These are phyloP conservation scores for Aspergillus nidulans DNA, from an alignment of 495 filamentous ascomycete species.

Conservation along the genomic window DNA sequence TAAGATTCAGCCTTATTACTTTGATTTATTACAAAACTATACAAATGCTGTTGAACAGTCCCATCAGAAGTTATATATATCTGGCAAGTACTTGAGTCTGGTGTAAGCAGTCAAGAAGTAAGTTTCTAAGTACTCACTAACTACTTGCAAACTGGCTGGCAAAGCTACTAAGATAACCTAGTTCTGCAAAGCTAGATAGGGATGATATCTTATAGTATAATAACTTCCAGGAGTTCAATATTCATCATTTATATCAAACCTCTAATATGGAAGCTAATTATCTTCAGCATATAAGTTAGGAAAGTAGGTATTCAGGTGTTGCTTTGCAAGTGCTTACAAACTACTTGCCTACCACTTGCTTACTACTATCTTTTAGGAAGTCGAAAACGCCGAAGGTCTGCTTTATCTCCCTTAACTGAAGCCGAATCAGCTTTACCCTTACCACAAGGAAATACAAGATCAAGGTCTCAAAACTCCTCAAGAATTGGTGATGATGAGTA, in stretches of 20 bases:
- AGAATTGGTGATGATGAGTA: too few species aligned
- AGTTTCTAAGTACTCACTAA: slow-evolving; percentile 4
- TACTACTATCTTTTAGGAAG: too few species aligned
- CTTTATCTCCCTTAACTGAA: too few species aligned
- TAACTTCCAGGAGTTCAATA: background rate
- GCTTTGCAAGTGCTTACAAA: background rate
- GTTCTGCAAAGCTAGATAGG: slow-evolving; percentile 12
- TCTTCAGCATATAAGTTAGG: slow-evolving; percentile 3
- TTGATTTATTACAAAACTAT: slow-evolving; percentile 8
- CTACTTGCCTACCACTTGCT: background rate
- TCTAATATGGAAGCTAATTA: too few species aligned
- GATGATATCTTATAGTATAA: slow-evolving; percentile 3
- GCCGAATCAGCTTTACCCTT: too few species aligned
- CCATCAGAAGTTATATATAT: slow-evolving; percentile 11
- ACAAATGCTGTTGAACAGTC: slow-evolving; percentile 16
- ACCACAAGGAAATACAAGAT: too few species aligned
- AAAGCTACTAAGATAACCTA: slow-evolving; percentile 1
- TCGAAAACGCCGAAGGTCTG: too few species aligned
- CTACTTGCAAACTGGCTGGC: background rate
- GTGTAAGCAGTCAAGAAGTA: slow-evolving; percentile 9
- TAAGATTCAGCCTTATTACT: slow-evolving; percentile 10
- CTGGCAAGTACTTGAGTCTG: slow-evolving; percentile 7
- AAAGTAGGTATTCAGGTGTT: slow-evolving; percentile 11
- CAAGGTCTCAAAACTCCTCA: too few species aligned
- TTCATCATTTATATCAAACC: slow-evolving; percentile 6